Evolutionary conservation across 2,329 filamentous ascomycete genomes (phyloP), one percentile per base, ranked within the genome.

Genomic region (Aureobasidium pullulans): DNA sequence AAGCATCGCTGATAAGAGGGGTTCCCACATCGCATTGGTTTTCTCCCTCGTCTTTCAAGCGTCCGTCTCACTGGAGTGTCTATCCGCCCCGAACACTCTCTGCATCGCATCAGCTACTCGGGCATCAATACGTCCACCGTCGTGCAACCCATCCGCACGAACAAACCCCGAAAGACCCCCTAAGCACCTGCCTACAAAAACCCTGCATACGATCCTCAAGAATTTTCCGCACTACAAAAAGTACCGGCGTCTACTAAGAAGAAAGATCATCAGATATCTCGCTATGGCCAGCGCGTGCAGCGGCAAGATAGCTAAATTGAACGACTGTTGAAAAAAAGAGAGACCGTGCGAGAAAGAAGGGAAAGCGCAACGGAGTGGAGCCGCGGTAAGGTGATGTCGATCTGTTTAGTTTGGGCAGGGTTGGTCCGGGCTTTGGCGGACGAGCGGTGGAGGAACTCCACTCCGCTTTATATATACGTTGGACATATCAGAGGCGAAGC

Each of bases 321-420:
- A 13, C 42, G 9, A 23, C 28, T 28, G 32, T 19, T 52, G 5
- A 11, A 40, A 23, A 23, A 23, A 23, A 23, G 23, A 23, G 23
- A 23, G 19, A 40, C 48, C 48, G 36, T 52, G 48, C 48, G 23
- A 29, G n/a, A 52, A 16, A 31, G 29, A 11, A 48, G 29, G 31
- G 8, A 34, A 15, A 49, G 47, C 32, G 23, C 23, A 49, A 32
- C 29, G 16, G 47, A 52, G 36, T 52, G 36, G 48, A 52, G 48
- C 36, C 11, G 23, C 48, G 37, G 39, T 23, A 54, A 54, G 50
- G 50, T 54, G 50, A 54, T 54, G 50, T 54, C n/a, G 50, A 54
- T 54, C 50, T 34, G 10, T 54, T 54, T 54, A 54, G 50, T 29
- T 32, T 34, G 13, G 6, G 39, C n/a, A 16, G n/a, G 11, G 7